Evolutionary conservation across 345 rosid genomes (phyloP).

Genomic region (Linum usitatissimum): DNA sequence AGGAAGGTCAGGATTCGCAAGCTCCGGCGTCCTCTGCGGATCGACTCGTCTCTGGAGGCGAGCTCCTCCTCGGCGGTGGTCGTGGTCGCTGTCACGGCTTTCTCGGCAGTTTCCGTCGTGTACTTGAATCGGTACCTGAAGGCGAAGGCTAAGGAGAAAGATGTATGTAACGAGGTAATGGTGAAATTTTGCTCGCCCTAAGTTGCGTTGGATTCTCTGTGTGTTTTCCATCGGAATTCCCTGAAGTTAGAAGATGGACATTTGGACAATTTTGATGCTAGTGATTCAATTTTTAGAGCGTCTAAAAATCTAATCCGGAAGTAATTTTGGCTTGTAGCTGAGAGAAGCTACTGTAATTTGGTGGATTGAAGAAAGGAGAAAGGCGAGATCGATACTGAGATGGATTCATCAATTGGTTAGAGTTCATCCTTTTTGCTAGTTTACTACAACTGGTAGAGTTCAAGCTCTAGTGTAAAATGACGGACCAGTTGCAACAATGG

Average conservation of each 20-base stretch:
- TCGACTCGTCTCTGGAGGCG: slow-evolving; percentile 27
- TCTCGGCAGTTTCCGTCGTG: slow-evolving; percentile 49
- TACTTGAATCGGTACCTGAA: slow-evolving; percentile 26
- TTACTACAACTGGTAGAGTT: too few relatives aligned
- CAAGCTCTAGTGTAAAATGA: too few relatives aligned
- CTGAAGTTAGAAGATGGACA: too few relatives aligned
- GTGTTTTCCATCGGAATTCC: too few relatives aligned
- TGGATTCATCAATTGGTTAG: neutral
- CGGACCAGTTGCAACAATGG: too few relatives aligned
- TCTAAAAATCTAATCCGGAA: neutral
- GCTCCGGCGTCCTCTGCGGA: slow-evolving; percentile 27
- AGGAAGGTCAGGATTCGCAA: slow-evolving; percentile 15
- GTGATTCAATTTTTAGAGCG: neutral
- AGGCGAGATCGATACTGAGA: neutral
- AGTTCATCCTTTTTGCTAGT: too few relatives aligned
- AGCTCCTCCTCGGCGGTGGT: slow-evolving; percentile 21
- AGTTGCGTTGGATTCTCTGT: too few relatives aligned
- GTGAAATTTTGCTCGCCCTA: neutral
- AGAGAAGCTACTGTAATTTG: neutral
- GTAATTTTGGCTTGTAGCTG: neutral
- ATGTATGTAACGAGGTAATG: slow-evolving; percentile 28
- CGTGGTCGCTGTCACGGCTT: slow-evolving; percentile 48
- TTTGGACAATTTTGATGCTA: neutral
- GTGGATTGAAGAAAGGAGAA: neutral
- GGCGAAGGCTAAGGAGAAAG: slow-evolving; percentile 14